These are phyloP conservation scores for Leucaena leucocephala DNA, from an alignment of 306 rosid species.

Conservation along the genomic window DNA sequence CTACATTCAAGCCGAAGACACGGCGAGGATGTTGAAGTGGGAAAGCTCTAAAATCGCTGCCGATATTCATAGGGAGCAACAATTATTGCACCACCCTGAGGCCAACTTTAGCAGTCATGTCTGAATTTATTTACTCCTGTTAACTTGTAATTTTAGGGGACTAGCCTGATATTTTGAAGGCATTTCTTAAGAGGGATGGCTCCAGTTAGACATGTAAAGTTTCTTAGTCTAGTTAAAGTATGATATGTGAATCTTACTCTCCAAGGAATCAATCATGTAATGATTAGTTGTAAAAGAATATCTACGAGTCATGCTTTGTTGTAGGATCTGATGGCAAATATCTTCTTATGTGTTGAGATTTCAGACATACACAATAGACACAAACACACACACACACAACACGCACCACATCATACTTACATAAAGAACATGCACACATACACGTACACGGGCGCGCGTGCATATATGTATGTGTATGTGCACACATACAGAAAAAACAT, in stretches of 20 bases:
- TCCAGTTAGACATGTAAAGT: conserved; percentile 9
- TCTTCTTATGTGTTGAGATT: not conserved
- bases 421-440: too few relatives aligned
- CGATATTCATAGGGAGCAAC: conserved; percentile 51
- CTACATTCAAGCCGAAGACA: conserved; percentile 41
- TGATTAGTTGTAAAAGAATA: not conserved
- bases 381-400: too few relatives aligned
- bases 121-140: conserved; percentile 10
- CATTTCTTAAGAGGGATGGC: conserved; percentile 6
- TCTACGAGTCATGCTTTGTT: not conserved
- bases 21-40: conserved; percentile 48
- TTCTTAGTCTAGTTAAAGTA: not conserved
- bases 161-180: conserved; percentile 18
- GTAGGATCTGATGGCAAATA: not conserved
- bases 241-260: not conserved
- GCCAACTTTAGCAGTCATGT: conserved; percentile 12
- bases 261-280: not conserved
- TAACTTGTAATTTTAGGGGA: not conserved
- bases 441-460: too few relatives aligned
- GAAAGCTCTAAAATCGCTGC: conserved; percentile 47
- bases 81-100: conserved; percentile 38
- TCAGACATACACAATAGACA: not conserved
- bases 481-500: too few relatives aligned
- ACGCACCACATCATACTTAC: too few relatives aligned
- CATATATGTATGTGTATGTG: too few relatives aligned